Evolutionary conservation across 2,329 filamentous ascomycete genomes (phyloP), one percentile per base, ranked within the genome.

Genomic region (Curvularia lunata): DNA sequence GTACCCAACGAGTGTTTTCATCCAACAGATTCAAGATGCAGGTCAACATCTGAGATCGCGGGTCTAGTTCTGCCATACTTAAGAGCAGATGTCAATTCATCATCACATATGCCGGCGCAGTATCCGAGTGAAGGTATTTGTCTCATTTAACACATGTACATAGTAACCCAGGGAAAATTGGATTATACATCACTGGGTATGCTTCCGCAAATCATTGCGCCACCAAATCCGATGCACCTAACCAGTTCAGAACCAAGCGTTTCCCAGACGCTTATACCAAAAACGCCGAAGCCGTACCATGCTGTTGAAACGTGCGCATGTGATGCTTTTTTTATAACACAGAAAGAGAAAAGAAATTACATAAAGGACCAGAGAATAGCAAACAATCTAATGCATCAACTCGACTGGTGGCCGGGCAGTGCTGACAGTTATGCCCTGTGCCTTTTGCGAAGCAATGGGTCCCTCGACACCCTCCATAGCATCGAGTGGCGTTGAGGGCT

Each of bases 401-500:
- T 79, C 77, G 5, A 79, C 72, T 12, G 77, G 77, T 25, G 77
- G 77, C 52, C 77, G 65, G 12, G 75, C 54, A 9, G 77, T 79
- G 42, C 76, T 70, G 25, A 71, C 41, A 2, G 62, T 65, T 49
- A 70, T 69, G 28, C 74, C 74, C 57, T 75, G 70, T 2, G 72
- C 70, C 59, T 74, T 76, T 34, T 74, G 68, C 18, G 66, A 64
- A 27, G 69, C 63, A 21, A 76, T 77, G 5, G 74, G 68, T 18
- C 73, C 74, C 54, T 77, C 74, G 6, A 77, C 52, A 3, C 73
- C 74, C 46, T 75, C 74, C 63, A 62, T 75, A 19, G 51, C 75
- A 48, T 83, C 82, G 56, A 81, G 76, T 28, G 84, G 83, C 37
- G 78, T 80, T 56, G 81, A 66, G n/a, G 77, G 74, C n/a, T 77